A percentile compares a stretch with the other conserved stretches of the same genome.
These are phyloP conservation scores for Hypoxylon sp. DNA, from an alignment of 2,329 filamentous ascomycete genomes.

Conservation along the genomic window DNA sequence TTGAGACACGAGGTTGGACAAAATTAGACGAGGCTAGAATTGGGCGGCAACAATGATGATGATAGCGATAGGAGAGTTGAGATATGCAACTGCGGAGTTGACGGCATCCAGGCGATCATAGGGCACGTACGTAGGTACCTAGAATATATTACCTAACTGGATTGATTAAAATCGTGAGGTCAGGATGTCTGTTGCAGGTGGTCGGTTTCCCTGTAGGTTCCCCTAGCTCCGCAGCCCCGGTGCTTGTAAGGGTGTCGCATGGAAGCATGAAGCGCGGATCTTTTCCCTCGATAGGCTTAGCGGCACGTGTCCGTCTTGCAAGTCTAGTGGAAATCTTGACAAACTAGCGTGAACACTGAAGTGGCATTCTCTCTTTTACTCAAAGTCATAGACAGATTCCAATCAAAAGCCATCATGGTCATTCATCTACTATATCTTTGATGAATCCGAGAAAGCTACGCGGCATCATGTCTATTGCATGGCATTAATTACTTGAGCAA, in stretches of 20 bases:
- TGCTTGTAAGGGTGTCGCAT: neutral
- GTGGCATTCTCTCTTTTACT: neutral
- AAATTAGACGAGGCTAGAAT: slow-evolving; percentile 22
- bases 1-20: slow-evolving; percentile 17
- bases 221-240: slow-evolving; percentile 7
- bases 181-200: slow-evolving; percentile 13
- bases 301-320: slow-evolving; percentile 25
- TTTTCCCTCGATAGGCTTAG: slow-evolving; percentile 22
- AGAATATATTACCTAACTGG: slow-evolving; percentile 28
- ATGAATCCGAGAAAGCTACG: neutral
- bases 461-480: no score
- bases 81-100: slow-evolving; percentile 38
- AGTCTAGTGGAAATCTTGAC: slow-evolving; percentile 2
- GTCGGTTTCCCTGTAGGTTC: neutral
- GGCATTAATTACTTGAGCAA: slow-evolving; percentile 31
- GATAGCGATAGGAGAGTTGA: slow-evolving; percentile 24
- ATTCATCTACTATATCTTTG: neutral
- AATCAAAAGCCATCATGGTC: neutral
- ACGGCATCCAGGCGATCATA: slow-evolving; percentile 12
- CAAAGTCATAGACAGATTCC: neutral
- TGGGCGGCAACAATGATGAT: slow-evolving; percentile 29
- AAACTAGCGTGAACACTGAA: slow-evolving; percentile 4
- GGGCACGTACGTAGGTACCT: neutral
- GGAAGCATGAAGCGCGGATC: slow-evolving; percentile 11
- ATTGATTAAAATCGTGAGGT: slow-evolving; percentile 31